Evolutionary conservation across 345 rosid species (phyloP).

Genomic region (Salix koriyanagi): DNA sequence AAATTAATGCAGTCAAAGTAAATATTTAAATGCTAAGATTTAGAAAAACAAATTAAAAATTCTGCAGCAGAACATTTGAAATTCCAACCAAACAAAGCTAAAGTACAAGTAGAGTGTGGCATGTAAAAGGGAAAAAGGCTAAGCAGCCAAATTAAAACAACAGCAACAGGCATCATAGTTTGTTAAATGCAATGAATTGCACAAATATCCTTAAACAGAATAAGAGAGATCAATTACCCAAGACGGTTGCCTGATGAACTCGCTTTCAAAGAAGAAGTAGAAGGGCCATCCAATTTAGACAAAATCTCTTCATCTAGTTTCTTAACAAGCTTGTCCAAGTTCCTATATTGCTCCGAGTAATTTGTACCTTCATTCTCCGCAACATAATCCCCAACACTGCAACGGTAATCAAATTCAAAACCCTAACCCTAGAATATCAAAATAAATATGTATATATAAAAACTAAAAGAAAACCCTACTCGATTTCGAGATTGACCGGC

Average conservation of each 20-base stretch:
- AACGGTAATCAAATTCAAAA: background rate
- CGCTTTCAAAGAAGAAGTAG: slow-evolving; percentile 25
- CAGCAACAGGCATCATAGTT: background rate
- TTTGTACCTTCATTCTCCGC: slow-evolving; percentile 37
- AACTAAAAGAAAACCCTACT: slow-evolving; percentile 33
- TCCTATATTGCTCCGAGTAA: slow-evolving; percentile 55
- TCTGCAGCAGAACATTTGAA: too few relatives aligned
- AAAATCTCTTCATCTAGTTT: slow-evolving; percentile 43
- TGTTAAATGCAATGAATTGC: background rate
- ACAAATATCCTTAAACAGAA: background rate
- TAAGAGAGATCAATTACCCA: slow-evolving; percentile 30
- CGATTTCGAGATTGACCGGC: slow-evolving; percentile 62
- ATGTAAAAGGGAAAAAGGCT: too few relatives aligned
- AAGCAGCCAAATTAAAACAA: background rate
- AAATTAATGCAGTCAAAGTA: too few relatives aligned
- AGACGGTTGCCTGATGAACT: slow-evolving; percentile 24
- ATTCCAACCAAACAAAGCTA: too few relatives aligned
- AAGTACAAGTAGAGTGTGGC: too few relatives aligned
- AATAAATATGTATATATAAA: background rate
- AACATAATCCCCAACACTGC: slow-evolving; percentile 56
- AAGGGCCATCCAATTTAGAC: slow-evolving; percentile 35
- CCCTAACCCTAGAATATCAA: background rate
- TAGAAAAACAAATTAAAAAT: too few relatives aligned
- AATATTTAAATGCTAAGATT: too few relatives aligned
- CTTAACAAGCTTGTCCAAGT: slow-evolving; percentile 53